Conservation (phyloP, 768 basidiomycete species). For the Naganishia randhawae region DNA sequence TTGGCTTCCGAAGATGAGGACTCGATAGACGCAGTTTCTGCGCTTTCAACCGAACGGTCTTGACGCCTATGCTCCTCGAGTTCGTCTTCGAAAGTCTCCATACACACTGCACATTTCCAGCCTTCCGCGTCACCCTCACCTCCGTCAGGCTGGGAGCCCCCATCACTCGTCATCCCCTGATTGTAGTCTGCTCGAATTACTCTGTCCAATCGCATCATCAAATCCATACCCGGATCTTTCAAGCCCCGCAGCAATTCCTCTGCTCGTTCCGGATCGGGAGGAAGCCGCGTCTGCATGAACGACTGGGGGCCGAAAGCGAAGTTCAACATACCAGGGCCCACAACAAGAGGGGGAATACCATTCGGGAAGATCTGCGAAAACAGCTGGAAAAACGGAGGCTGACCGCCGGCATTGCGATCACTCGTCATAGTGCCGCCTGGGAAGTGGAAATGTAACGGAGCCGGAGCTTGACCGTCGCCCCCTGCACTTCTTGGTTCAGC, state of each 20-base stretch:
- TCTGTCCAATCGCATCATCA: conserved; percentile 26
- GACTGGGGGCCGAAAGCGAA: conserved; percentile 7
- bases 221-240: conserved; percentile 24
- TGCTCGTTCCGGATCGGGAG: conserved; percentile 28
- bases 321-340: conserved; percentile 1
- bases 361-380: conserved; percentile 7
- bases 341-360: not conserved
- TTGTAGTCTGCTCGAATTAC: conserved; percentile 17
- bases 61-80: conserved; percentile 7
- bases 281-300: conserved; percentile 17
- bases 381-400: not conserved
- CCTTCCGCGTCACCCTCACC: conserved; percentile 23
- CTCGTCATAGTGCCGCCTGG: not conserved
- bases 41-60: not conserved
- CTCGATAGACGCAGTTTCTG: not conserved
- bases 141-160: not conserved
- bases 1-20: not conserved
- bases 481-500: not conserved
- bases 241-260: conserved; percentile 28
- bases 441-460: not conserved
- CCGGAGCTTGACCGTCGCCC: not conserved
- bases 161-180: not conserved
- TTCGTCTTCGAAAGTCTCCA: conserved; percentile 24
- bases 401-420: not conserved
- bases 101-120: conserved; percentile 29